These are phyloP conservation scores for Apiotrichum veenhuisii DNA, from an alignment of 1,284 basidiomycete genomes.

Conservation along the genomic window DNA sequence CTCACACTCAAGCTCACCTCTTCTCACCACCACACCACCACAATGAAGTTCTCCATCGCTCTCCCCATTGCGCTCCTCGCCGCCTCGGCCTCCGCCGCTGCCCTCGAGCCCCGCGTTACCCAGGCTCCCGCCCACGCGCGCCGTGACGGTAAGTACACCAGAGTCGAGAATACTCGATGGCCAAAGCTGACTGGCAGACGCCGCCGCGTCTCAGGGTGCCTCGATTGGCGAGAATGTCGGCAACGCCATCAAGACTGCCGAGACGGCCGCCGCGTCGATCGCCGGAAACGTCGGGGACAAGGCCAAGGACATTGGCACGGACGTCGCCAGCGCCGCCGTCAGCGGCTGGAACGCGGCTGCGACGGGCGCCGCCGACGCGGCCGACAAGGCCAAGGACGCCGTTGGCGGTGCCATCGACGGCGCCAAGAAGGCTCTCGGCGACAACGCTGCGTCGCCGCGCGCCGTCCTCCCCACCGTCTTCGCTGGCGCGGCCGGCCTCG, in stretches of 20 bases:
- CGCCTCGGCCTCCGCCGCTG: constrained; percentile 14
- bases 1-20: not conserved
- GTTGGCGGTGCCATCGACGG: not conserved
- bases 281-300: not conserved
- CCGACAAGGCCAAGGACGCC: constrained; percentile 1
- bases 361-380: not conserved
- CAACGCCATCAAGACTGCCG: not conserved
- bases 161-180: not conserved
- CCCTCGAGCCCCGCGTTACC: constrained; percentile 8
- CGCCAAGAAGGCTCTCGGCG: not conserved
- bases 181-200: not conserved
- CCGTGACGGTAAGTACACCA: constrained; percentile 16
- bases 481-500: constrained; percentile 12
- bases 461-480: constrained; percentile 6
- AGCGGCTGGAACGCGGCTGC: not conserved
- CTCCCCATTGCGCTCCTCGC: constrained; percentile 18
- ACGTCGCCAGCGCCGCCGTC: not conserved
- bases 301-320: no score
- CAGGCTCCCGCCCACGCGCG: constrained; percentile 12
- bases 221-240: constrained; percentile 9
- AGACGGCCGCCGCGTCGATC: not conserved
- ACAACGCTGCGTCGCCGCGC: not conserved
- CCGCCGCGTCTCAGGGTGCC: not conserved
- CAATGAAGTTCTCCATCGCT: constrained; percentile 25
- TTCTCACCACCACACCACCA: not conserved